These are phyloP conservation scores for Phytophthora foliorum DNA, from an alignment of 352 stramenopile genomes.

Conservation along the genomic window DNA sequence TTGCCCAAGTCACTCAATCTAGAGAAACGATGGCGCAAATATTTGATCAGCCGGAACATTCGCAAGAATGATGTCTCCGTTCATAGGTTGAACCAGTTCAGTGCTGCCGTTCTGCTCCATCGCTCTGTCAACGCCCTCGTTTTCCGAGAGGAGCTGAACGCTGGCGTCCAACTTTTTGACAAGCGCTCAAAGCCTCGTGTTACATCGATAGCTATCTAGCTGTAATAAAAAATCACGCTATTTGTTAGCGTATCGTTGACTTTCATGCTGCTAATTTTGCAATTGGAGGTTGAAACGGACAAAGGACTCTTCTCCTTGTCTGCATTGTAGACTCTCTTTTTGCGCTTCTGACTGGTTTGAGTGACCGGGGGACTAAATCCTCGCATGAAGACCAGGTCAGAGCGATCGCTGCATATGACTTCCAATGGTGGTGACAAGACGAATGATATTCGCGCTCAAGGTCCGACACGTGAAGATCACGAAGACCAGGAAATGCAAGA, in stretches of 20 bases:
- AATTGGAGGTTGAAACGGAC: slow-evolving; percentile 21
- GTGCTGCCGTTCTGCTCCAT: slow-evolving; percentile 55
- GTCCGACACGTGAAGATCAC: slow-evolving; percentile 7
- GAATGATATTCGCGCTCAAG: slow-evolving; percentile 23
- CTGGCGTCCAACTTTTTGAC: slow-evolving; percentile 50
- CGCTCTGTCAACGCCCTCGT: slow-evolving; percentile 58
- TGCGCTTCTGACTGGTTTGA: too few relatives aligned
- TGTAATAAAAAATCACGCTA: too few relatives aligned
- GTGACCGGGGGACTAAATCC: slow-evolving; percentile 5
- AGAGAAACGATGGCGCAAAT: slow-evolving; percentile 71
- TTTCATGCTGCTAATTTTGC: too few relatives aligned
- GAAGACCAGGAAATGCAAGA: slow-evolving; percentile 13
- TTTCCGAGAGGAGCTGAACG: slow-evolving; percentile 61
- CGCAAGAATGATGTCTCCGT: slow-evolving; percentile 60
- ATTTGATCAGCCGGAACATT: slow-evolving; percentile 57
- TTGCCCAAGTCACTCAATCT: slow-evolving; percentile 60
- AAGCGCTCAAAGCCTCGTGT: slow-evolving; percentile 25
- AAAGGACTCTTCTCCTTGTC: neutral
- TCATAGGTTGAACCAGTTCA: slow-evolving; percentile 66
- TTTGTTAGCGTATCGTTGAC: too few relatives aligned
- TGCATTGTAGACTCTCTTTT: neutral
- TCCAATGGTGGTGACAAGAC: neutral
- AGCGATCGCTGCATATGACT: slow-evolving; percentile 9
- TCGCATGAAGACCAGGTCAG: slow-evolving; percentile 7
- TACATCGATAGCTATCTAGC: neutral